Percentiles rank a stretch among this genome's conserved stretches.
Conservation (phyloP, 139 green algal genomes). For the Chlorella sp. region DNA sequence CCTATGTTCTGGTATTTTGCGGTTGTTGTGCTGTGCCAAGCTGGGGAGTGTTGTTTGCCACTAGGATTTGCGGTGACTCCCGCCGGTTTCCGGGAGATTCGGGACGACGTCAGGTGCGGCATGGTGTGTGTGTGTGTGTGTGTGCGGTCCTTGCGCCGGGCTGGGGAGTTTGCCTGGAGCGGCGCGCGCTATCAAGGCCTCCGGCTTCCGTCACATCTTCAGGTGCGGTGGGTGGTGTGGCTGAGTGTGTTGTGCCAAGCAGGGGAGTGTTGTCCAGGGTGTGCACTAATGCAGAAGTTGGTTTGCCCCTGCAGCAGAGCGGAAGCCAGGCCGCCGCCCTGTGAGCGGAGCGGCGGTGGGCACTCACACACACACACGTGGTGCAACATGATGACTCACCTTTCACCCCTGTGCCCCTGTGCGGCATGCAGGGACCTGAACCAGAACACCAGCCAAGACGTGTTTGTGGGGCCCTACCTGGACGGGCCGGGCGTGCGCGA, state of each 20-base stretch:
- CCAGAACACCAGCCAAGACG: conserved; percentile 76
- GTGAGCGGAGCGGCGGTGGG: no score
- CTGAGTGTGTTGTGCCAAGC: no score
- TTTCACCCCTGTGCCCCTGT: neutral
- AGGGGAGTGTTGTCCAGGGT: no score
- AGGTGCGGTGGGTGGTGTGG: no score
- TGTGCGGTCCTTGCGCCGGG: neutral
- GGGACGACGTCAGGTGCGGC: conserved; percentile 43
- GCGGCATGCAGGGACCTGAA: conserved; percentile 74
- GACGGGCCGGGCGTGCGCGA: conserved; percentile 58
- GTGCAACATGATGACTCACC: neutral
- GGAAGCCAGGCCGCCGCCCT: no score
- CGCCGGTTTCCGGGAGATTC: conserved; percentile 45
- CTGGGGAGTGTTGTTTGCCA: no score
- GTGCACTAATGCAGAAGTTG: no score
- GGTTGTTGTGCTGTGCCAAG: no score
- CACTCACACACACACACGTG: conserved; percentile 26
- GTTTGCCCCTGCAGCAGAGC: no score
- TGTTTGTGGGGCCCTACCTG: conserved; percentile 90
- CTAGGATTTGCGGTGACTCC: no score
- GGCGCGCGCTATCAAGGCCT: neutral
- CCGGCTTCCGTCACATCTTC: conserved; percentile 41
- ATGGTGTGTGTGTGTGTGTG: neutral
- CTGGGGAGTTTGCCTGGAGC: no score
- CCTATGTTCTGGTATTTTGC: no score